These are phyloP conservation scores for Fraxinus xanthoxyloides DNA, from an alignment of 305 asterid genomes.

Conservation along the genomic window DNA sequence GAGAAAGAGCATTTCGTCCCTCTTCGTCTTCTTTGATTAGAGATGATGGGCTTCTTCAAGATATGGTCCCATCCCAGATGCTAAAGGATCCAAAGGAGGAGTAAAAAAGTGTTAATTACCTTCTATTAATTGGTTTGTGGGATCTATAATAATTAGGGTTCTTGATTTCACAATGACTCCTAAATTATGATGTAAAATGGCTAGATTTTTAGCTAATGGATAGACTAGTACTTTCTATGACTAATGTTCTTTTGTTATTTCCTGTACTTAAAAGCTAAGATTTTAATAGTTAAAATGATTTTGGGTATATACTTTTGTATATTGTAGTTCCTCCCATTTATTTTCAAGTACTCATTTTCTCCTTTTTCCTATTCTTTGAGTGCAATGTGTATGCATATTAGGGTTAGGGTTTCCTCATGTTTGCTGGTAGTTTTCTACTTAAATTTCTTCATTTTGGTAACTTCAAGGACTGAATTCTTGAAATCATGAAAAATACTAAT, in stretches of 20 bases:
- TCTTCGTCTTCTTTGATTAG: slow-evolving; percentile 33
- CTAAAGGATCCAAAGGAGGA: slow-evolving; percentile 52
- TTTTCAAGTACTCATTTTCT: neutral
- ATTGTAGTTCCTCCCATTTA: neutral
- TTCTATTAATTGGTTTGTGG: neutral
- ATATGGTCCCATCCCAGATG: slow-evolving; percentile 65
- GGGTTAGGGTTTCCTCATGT: slow-evolving; percentile 47
- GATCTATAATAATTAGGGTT: slow-evolving; percentile 22
- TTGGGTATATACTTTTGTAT: neutral
- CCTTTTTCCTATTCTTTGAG: neutral
- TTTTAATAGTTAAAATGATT: slow-evolving; percentile 12
- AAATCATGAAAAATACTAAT: neutral
- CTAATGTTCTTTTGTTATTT: slow-evolving; percentile 21
- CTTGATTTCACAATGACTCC: neutral
- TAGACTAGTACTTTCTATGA: neutral
- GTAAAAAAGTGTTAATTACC: slow-evolving; percentile 25
- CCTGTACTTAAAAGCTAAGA: slow-evolving; percentile 21
- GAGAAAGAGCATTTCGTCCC: slow-evolving; percentile 39
- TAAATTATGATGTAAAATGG: neutral
- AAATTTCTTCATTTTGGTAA: neutral
- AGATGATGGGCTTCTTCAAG: slow-evolving; percentile 80
- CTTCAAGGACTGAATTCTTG: neutral
- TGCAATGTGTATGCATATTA: slow-evolving; percentile 23
- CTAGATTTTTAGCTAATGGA: slow-evolving; percentile 19
- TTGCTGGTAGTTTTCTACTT: neutral